Conservation (phyloP, 2,329 filamentous ascomycete species). For the Stemphylium lycopersici region DNA sequence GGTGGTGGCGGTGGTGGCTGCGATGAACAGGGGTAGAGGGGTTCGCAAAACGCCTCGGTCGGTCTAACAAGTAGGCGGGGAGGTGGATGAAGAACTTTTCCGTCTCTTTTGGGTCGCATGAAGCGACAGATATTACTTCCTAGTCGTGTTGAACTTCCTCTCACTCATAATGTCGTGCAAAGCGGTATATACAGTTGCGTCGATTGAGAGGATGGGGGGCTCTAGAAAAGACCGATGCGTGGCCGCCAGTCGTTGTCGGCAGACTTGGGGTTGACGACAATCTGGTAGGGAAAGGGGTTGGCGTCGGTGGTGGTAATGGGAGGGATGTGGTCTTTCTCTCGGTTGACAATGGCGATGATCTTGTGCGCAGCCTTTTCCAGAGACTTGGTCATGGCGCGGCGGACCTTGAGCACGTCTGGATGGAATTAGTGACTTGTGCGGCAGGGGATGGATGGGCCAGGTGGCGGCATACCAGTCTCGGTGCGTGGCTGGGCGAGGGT, state of each 20-base stretch:
- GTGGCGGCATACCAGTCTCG: constrained; percentile 72
- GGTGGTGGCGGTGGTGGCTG: not conserved
- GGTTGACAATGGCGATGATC: constrained; percentile 84
- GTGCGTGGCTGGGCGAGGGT: constrained; percentile 90
- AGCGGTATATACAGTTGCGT: constrained; percentile 28
- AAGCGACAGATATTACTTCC: constrained; percentile 3
- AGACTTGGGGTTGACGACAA: constrained; percentile 79
- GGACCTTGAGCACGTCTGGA: constrained; percentile 85
- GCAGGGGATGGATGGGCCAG: not conserved
- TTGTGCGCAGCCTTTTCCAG: constrained; percentile 87
- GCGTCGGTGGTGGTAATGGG: constrained; percentile 90
- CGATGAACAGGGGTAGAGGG: constrained; percentile 5
- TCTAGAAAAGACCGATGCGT: constrained; percentile 65
- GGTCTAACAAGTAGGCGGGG: constrained; percentile 6
- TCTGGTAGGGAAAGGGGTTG: constrained; percentile 95
- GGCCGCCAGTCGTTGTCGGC: constrained; percentile 72
- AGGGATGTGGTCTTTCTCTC: constrained; percentile 93
- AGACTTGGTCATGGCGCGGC: constrained; percentile 87
- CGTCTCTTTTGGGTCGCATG: constrained; percentile 23
- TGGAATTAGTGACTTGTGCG: constrained; percentile 7
- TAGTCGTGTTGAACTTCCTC: constrained; percentile 34
- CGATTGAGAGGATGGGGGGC: not conserved
- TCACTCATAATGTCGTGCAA: constrained; percentile 13
- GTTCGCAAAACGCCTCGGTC: constrained; percentile 5
- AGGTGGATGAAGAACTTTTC: constrained; percentile 19